A percentile compares a stretch with the other conserved stretches of the same genome.
phyloP scores from a whole-genome alignment of 352 stramenopile genomes.

The Vaucheria bursata region DNA sequence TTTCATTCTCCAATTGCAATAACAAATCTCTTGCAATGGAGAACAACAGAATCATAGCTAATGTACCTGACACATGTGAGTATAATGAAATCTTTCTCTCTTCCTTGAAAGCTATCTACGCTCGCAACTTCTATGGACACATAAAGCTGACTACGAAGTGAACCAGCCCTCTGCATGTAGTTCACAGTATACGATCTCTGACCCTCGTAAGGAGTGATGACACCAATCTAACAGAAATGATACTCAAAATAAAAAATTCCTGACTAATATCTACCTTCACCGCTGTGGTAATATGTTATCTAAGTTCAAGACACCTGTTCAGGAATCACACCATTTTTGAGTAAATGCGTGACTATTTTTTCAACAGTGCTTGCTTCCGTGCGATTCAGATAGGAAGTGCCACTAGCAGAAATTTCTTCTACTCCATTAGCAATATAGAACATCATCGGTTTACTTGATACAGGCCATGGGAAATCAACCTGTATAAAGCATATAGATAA shows the following conservation, averaged over 20 bases:
- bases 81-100: constrained; percentile 97
- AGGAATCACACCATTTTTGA: constrained; percentile 75
- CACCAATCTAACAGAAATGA: constrained; percentile 28
- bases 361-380: constrained; percentile 95
- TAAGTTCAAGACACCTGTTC: constrained; percentile 70
- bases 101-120: constrained; percentile 98
- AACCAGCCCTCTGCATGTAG: constrained; percentile 88
- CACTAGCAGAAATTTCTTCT: constrained; percentile 94
- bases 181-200: constrained; percentile 96
- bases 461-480: constrained; percentile 93
- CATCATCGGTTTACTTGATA: constrained; percentile 90
- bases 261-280: not conserved
- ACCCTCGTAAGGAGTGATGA: constrained; percentile 88
- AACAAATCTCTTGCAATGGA: no score
- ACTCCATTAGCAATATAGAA: constrained; percentile 91
- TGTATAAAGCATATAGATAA: not conserved
- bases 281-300: not conserved
- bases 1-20: no score
- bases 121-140: constrained; percentile 96
- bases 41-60: no score
- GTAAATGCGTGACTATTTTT: constrained; percentile 92
- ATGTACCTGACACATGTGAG: constrained; percentile 87
- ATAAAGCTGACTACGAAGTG: constrained; percentile 83
- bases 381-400: constrained; percentile 96
- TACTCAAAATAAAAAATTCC: no score